Percentiles rank a stretch among this genome's conserved stretches.
phyloP scores from a whole-genome alignment of 2,329 filamentous ascomycete genomes.

The Bretziella fagacearum region DNA sequence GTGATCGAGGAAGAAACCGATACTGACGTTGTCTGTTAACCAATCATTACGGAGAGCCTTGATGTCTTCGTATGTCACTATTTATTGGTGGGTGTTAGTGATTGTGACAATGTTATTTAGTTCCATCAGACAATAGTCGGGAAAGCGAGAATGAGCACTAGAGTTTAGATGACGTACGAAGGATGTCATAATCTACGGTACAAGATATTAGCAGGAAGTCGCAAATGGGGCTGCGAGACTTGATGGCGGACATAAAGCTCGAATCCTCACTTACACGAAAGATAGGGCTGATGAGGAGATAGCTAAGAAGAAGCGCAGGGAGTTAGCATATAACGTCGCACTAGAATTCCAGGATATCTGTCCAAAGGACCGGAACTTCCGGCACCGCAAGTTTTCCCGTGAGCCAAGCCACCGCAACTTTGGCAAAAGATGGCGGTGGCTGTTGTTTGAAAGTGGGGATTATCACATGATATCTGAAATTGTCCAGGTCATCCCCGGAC shows the following conservation, averaged over 20 bases:
- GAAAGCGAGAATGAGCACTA: neutral
- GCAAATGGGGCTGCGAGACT: conserved; percentile 2
- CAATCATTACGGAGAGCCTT: conserved; percentile 81
- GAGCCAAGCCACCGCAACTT: no score
- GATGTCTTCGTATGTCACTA: conserved; percentile 48
- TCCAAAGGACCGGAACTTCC: no score
- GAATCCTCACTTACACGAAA: conserved; percentile 27
- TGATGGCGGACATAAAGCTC: neutral
- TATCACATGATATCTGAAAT: neutral
- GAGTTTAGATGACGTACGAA: conserved; percentile 19
- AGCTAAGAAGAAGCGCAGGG: conserved; percentile 16
- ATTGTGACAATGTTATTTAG: neutral
- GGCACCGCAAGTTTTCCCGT: no score
- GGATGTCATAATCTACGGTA: conserved; percentile 23
- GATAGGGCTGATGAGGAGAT: conserved; percentile 26
- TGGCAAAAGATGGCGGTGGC: no score
- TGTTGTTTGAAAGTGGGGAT: no score
- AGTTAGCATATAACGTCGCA: conserved; percentile 2
- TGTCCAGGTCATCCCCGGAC: neutral
- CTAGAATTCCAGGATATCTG: no score
- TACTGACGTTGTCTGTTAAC: conserved; percentile 80
- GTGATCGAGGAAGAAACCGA: no score
- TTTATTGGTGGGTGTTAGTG: conserved; percentile 5
- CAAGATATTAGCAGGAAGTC: conserved; percentile 7
- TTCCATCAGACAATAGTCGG: neutral